A percentile compares a stretch with the other conserved stretches of the same genome.
Evolutionary conservation across 306 rosid species (phyloP).

Genomic region (Clitoria ternatea): DNA sequence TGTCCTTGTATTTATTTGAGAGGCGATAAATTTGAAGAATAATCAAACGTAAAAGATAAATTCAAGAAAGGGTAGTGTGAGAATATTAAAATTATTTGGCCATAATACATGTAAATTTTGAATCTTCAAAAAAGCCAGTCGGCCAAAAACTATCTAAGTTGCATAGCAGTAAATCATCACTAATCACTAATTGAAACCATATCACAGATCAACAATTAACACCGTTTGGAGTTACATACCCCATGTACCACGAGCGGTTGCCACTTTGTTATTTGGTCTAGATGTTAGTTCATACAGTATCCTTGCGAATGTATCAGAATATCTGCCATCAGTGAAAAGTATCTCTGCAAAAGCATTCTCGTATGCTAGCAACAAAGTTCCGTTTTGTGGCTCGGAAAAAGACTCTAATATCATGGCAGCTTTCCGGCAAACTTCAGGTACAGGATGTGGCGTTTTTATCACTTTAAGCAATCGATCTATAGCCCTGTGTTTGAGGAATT

Average conservation of each 20-base stretch:
- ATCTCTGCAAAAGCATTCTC: constrained; percentile 97
- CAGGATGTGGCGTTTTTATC: constrained; percentile 81
- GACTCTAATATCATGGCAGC: constrained; percentile 90
- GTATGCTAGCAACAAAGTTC: constrained; percentile 65
- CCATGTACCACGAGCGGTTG: constrained; percentile 91
- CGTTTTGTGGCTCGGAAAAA: constrained; percentile 92
- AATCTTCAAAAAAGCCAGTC: constrained; percentile 14
- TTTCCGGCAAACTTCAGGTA: constrained; percentile 91
- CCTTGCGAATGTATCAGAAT: constrained; percentile 87
- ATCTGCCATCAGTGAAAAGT: constrained; percentile 68
- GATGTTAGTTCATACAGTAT: constrained; percentile 89
- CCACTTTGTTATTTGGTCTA: constrained; percentile 76
- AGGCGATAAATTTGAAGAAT: no score
- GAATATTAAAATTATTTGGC: no score
- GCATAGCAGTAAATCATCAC: background rate
- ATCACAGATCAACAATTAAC: no score
- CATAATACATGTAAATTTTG: constrained; percentile 27
- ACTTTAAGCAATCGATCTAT: constrained; percentile 85
- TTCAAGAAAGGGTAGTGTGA: no score
- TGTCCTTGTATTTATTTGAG: background rate
- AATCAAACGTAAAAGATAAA: no score
- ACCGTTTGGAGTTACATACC: constrained; percentile 70
- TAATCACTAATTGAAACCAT: background rate
- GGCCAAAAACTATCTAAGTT: constrained; percentile 6
- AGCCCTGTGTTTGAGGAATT: constrained; percentile 57